A percentile compares a stretch with the other conserved stretches of the same genome.
Conservation (phyloP, 2,329 filamentous ascomycete genomes). For the Coniochaeta sp. region DNA sequence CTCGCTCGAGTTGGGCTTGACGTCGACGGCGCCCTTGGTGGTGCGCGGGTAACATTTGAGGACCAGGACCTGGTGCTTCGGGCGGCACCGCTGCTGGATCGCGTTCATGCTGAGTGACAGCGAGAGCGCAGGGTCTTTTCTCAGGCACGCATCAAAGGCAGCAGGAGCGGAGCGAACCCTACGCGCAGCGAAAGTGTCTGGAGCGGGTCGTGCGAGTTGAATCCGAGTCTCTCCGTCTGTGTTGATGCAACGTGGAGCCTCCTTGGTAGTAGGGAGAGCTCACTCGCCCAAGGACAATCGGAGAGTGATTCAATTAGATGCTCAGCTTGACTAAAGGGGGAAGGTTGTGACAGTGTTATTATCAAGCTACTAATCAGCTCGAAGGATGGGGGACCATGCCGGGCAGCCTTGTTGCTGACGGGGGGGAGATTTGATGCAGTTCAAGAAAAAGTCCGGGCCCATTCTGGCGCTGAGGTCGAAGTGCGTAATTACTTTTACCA, state of each 20-base stretch:
- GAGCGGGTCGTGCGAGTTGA: not conserved
- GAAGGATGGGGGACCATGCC: not conserved
- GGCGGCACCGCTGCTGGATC: conserved; percentile 64
- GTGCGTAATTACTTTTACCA: not conserved
- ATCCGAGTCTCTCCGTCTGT: not conserved
- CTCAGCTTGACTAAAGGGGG: not conserved
- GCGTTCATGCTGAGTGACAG: conserved; percentile 57
- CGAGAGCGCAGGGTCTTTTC: too few species aligned
- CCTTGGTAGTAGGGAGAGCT: too few species aligned
- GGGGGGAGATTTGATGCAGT: not conserved
- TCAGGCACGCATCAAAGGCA: not conserved
- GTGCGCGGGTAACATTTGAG: conserved; percentile 94
- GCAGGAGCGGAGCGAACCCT: not conserved
- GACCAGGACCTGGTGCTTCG: conserved; percentile 94
- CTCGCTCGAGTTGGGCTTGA: conserved; percentile 94
- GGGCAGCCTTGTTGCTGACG: not conserved
- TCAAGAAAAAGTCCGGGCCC: not conserved
- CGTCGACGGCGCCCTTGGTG: conserved; percentile 83
- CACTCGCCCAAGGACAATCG: not conserved
- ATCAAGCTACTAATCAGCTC: not conserved
- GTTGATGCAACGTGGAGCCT: too few species aligned
- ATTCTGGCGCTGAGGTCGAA: not conserved
- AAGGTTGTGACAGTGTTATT: not conserved
- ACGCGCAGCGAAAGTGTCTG: not conserved
- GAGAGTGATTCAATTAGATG: not conserved